Evolutionary conservation across 164 flowering plant species (phyloP), one percentile per base, ranked within the genome.

Genomic region (Vitis labrusca): DNA sequence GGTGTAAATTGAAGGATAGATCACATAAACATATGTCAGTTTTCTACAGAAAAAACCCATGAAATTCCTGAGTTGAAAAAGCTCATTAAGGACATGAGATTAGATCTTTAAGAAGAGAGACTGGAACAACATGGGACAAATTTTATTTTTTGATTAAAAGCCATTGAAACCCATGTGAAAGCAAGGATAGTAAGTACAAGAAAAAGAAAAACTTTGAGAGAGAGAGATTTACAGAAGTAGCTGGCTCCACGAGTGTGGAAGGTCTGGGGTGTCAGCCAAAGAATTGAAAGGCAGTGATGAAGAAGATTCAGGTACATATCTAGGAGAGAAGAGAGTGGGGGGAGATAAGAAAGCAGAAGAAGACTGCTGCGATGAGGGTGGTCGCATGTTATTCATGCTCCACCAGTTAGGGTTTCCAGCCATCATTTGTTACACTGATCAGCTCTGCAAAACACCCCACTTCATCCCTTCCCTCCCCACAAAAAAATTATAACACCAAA

Each of bases 371-470:
- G 77, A 72, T 23, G 80, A 66, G 76, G 78, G 78, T 10, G 16
- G 50, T 23, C 32, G 72, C 64, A 58, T 64, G 65, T 67, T 61
- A 68, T 62, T 73, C 71, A 71, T 69, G 65, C 71, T 71, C 82
- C 84, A 78, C 77, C 76, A 74, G 65, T 73, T 80, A 76, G 85
- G 83, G 83, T 77, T 80, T 76, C 80, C 78, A 61, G 76, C 83
- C 84, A 83, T 78, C 80, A 83, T 83, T 66, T 68, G 71, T 61
- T 69, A 59, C 9, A 62, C 61, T 64, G 52, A 50, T 62, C 53
- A 54, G 10, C 70, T 66, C 70, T 64, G 47, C 50, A 48, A 53
- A 29, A 47, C 47, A 15, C 59, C 66, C 61, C 69, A 76, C 61
- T 63, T 73, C 63, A 29, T 64, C 29, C 44, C 54, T 14, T 19